Conservation (phyloP, 2,329 filamentous ascomycete genomes). For the Talaromyces atroroseus region DNA sequence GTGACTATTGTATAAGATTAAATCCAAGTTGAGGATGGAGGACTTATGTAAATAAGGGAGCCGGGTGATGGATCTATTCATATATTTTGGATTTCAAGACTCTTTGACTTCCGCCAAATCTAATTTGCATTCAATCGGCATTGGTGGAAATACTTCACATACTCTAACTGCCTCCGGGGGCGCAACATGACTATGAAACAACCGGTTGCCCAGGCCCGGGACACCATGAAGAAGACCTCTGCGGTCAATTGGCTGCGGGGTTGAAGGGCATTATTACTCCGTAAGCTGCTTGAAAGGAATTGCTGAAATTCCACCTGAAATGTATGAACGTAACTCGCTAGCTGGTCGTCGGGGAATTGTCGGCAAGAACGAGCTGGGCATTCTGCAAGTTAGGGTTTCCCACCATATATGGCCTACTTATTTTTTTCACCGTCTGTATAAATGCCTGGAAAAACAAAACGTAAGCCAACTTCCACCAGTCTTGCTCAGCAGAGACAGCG, state of each 20-base stretch:
- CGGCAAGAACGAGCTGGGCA: background rate
- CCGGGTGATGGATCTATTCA: too few species aligned
- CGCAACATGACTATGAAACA: background rate
- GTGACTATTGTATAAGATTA: too few species aligned
- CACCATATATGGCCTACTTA: background rate
- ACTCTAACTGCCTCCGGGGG: background rate
- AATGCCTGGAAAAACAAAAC: background rate
- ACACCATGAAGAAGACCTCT: background rate
- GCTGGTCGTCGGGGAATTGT: background rate
- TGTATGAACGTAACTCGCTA: background rate
- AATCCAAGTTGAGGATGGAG: too few species aligned
- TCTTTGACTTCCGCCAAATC: background rate
- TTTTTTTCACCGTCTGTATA: background rate
- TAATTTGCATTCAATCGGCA: background rate
- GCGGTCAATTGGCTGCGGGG: background rate
- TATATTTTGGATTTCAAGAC: too few species aligned
- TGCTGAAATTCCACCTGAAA: background rate
- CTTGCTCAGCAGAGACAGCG: constrained; percentile 6
- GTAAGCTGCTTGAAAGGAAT: background rate
- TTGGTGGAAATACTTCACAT: constrained; percentile 4
- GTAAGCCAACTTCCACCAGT: background rate
- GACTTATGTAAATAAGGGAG: too few species aligned
- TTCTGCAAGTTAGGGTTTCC: background rate
- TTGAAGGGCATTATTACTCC: background rate
- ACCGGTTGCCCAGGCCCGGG: background rate